These are phyloP conservation scores for Striga asiatica DNA, from an alignment of 257 asterid genomes.

Conservation along the genomic window DNA sequence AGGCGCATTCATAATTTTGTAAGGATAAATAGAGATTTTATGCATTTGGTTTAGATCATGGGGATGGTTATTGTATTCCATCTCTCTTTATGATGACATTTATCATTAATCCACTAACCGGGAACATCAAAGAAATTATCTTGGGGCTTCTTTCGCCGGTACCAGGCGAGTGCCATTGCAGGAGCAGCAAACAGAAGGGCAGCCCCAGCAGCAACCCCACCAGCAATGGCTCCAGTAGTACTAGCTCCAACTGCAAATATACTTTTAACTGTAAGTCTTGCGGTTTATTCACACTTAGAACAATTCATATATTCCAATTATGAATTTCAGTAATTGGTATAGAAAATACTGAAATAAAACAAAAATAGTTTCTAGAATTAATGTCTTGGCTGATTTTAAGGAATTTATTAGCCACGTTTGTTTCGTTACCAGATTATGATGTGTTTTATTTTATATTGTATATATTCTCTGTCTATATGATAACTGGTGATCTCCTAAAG, in stretches of 20 bases:
- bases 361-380: background rate
- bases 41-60: too few species aligned
- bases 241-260: slow-evolving; percentile 44
- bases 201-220: slow-evolving; percentile 85
- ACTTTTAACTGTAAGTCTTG: slow-evolving; percentile 1
- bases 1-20: too few species aligned
- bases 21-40: too few species aligned
- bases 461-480: background rate
- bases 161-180: slow-evolving; percentile 62
- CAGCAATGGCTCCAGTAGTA: slow-evolving; percentile 78
- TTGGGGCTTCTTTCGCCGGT: slow-evolving; percentile 61
- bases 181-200: slow-evolving; percentile 79
- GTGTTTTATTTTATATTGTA: too few species aligned
- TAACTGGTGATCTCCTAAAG: background rate
- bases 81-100: slow-evolving; percentile 1
- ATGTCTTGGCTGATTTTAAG: background rate
- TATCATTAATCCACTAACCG: slow-evolving; percentile 37
- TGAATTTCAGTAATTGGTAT: background rate
- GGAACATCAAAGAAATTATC: slow-evolving; percentile 90
- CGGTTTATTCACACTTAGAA: slow-evolving; percentile 1
- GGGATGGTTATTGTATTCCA: too few species aligned
- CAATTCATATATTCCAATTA: background rate
- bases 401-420: background rate
- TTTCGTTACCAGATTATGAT: background rate
- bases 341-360: background rate